Evolutionary conservation across 169 alveolate species (phyloP), one percentile per base, ranked within the genome.

Genomic region (Cryptosporidium ubiquitum): DNA sequence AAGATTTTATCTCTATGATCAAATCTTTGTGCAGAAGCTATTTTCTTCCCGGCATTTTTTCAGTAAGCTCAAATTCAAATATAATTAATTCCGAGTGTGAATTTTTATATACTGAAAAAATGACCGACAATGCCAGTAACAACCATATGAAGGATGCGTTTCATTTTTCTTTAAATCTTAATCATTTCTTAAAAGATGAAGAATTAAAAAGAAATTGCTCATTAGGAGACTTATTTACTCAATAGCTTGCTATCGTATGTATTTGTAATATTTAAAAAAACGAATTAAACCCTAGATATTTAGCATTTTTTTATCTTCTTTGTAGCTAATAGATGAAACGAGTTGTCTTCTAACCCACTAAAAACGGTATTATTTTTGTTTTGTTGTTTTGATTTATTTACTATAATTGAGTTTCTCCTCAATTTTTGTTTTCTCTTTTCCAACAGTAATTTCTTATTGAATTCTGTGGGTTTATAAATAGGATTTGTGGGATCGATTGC

Each of bases 401-500:
- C 18, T n/a, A 6, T 14, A 40, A 18, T 39, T 5, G 35, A 26
- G n/a, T 64, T 39, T 49, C 89, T 79, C 49, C 61, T 79, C 44
- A 60, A 31, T 79, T 79, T 79, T 18, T 79, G 89, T 40, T 40
- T 39, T 40, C 89, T 58, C 40, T 79, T 79, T 47, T 79, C 75
- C 18, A 29, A 31, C 12, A 79, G 58, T 60, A 79, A 42, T 23
- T 58, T 58, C 35, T 64, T 64, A 16, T 79, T 79, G 40, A 79
- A 79, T 26, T 79, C 75, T 0, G 89, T 79, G 37, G 74, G 64
- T 93, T 94, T 96, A 93, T 92, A 95, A 39, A 93, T 70, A 5
- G 98, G 98, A 84, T 95, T 94, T 44, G 97, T 96, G 10, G 97
- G 95, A 70, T 95, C 98, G 68, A 95, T 92, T 35, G 96, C 95